Evolutionary conservation across 768 basidiomycete species (phyloP).

Genomic region (Xerocomellus chrysenteron): DNA sequence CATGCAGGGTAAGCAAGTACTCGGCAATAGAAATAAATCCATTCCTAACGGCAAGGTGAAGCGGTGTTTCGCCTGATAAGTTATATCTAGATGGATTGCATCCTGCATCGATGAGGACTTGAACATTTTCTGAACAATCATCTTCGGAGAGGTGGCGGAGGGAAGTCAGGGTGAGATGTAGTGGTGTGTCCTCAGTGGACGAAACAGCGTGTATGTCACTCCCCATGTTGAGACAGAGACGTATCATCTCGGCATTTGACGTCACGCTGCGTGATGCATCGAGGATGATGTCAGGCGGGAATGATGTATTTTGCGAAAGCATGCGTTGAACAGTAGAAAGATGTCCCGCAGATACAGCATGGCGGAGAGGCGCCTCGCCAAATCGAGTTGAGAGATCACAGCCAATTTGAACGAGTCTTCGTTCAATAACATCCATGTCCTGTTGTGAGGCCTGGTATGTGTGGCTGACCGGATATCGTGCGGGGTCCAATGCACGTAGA

Average conservation of each 20-base stretch:
- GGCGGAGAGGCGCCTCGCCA: background rate
- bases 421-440: background rate
- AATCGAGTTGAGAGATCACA: background rate
- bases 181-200: background rate
- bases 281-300: constrained; percentile 7
- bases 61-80: background rate
- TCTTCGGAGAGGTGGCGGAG: background rate
- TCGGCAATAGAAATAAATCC: background rate
- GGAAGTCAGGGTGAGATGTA: background rate
- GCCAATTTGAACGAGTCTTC: constrained; percentile 8
- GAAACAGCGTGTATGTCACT: background rate
- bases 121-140: background rate
- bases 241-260: background rate
- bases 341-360: constrained; percentile 4
- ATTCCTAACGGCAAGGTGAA: background rate
- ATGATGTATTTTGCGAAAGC: background rate
- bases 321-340: background rate
- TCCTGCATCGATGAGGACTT: constrained; percentile 7
- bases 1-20: background rate
- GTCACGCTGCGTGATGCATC: background rate
- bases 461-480: background rate
- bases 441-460: background rate
- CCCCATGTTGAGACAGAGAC: background rate
- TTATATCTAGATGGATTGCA: constrained; percentile 1
- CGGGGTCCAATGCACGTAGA: background rate